Evolutionary conservation across 2,329 filamentous ascomycete species (phyloP).

Genomic region (Alternaria postmessia): DNA sequence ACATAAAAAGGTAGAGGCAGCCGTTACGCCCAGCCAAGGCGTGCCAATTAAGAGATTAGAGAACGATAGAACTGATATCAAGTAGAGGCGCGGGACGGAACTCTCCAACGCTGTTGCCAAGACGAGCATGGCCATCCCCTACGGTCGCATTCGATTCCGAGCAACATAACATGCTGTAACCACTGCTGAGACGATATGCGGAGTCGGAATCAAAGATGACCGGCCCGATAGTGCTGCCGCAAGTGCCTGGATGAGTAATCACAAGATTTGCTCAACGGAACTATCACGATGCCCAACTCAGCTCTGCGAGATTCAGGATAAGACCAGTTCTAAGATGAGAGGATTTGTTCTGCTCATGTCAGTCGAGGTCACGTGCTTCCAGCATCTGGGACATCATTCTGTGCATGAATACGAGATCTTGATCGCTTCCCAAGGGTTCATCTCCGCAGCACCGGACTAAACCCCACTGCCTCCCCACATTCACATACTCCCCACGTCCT

Average conservation of each 20-base stretch:
- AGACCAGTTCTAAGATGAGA: too few species aligned
- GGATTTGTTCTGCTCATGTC: not conserved
- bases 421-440: not conserved
- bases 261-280: not conserved
- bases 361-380: not conserved
- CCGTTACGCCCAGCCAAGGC: not conserved
- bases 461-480: not conserved
- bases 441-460: not conserved
- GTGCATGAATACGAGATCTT: not conserved
- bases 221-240: too few species aligned
- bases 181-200: not conserved
- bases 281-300: not conserved
- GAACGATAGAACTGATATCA: not conserved
- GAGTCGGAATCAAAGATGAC: not conserved
- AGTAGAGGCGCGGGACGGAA: not conserved
- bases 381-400: not conserved
- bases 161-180: not conserved
- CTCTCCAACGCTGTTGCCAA: not conserved
- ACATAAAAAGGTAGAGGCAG: not conserved
- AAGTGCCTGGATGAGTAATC: not conserved
- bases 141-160: not conserved
- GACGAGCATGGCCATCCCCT: not conserved
- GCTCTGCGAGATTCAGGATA: not conserved
- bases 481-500: not conserved
- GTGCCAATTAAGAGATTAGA: not conserved